Evolutionary conservation across 2,329 filamentous ascomycete species (phyloP).

Genomic region (Ophidiomyces ophidiicola): DNA sequence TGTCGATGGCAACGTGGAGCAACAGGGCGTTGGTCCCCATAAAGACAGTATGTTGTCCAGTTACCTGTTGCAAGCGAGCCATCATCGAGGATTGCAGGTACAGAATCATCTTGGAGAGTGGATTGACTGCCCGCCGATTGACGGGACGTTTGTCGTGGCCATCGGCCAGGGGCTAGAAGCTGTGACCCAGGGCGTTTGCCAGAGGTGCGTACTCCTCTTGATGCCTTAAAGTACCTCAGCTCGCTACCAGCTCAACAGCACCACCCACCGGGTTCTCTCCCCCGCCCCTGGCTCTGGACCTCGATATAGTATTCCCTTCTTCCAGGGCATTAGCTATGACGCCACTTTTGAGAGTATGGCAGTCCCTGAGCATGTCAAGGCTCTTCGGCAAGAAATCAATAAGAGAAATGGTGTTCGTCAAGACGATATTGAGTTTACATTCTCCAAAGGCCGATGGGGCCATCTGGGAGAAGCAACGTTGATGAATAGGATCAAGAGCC

Average conservation of each 20-base stretch:
- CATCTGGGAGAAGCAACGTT: slow-evolving; percentile 71
- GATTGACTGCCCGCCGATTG: slow-evolving; percentile 69
- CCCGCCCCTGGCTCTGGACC: slow-evolving; percentile 57
- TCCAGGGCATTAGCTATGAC: slow-evolving; percentile 72
- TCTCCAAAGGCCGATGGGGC: slow-evolving; percentile 54
- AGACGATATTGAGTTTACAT: slow-evolving; percentile 80
- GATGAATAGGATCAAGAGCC: slow-evolving; percentile 72
- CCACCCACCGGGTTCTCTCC: slow-evolving; percentile 72
- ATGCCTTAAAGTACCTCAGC: neutral
- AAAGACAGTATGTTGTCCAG: slow-evolving; percentile 76
- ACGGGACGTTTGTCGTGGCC: slow-evolving; percentile 69
- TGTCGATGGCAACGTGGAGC: slow-evolving; percentile 34
- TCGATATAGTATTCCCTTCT: slow-evolving; percentile 72
- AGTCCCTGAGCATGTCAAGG: slow-evolving; percentile 51
- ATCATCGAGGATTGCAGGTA: slow-evolving; percentile 67
- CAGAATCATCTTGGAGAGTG: slow-evolving; percentile 67
- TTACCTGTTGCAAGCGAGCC: slow-evolving; percentile 67
- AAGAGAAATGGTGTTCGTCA: slow-evolving; percentile 44
- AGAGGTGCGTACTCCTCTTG: slow-evolving; percentile 26
- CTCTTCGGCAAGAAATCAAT: slow-evolving; percentile 49
- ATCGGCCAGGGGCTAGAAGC: slow-evolving; percentile 83
- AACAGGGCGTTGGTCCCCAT: slow-evolving; percentile 58
- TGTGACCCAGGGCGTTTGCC: slow-evolving; percentile 69
- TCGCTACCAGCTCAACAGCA: slow-evolving; percentile 33
- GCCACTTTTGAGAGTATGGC: slow-evolving; percentile 68